Evolutionary conservation across 257 asterid genomes (phyloP).

Genomic region (Cordia subcordata): DNA sequence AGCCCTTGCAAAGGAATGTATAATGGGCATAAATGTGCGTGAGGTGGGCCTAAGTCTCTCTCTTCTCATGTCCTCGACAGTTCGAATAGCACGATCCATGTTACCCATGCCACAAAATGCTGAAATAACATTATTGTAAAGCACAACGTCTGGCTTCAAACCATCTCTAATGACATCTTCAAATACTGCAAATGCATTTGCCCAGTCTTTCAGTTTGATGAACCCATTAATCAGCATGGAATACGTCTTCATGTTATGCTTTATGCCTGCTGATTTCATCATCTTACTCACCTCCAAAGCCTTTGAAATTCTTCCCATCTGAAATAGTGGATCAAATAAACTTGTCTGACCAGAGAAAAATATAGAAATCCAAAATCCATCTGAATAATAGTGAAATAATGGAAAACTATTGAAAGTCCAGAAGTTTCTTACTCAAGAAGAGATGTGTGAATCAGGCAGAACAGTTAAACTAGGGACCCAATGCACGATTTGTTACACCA

Average conservation of each 20-base stretch:
- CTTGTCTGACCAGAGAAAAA: background rate
- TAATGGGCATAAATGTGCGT: constrained; percentile 89
- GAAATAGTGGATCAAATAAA: constrained; percentile 15
- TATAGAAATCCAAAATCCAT: too few species aligned
- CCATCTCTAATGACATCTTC: constrained; percentile 85
- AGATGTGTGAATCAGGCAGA: too few species aligned
- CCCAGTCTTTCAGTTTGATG: constrained; percentile 81
- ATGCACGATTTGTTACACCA: too few species aligned
- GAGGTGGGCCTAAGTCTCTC: constrained; percentile 71
- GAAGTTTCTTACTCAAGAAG: too few species aligned
- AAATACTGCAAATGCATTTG: constrained; percentile 89
- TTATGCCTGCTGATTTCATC: constrained; percentile 72
- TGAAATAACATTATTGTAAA: constrained; percentile 74
- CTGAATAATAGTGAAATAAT: too few species aligned
- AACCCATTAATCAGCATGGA: constrained; percentile 97
- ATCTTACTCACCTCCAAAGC: constrained; percentile 77
- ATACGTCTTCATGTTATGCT: constrained; percentile 90
- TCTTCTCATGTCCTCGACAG: constrained; percentile 83
- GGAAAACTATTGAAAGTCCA: too few species aligned
- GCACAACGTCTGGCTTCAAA: constrained; percentile 81
- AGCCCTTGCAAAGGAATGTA: constrained; percentile 71
- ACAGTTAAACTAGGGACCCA: too few species aligned
- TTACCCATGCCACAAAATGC: constrained; percentile 98
- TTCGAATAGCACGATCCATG: constrained; percentile 83
- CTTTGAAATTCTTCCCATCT: constrained; percentile 75